These are phyloP conservation scores for Neotropicomus parvogracilis DNA, from an alignment of 1,284 basidiomycete species.

Conservation along the genomic window DNA sequence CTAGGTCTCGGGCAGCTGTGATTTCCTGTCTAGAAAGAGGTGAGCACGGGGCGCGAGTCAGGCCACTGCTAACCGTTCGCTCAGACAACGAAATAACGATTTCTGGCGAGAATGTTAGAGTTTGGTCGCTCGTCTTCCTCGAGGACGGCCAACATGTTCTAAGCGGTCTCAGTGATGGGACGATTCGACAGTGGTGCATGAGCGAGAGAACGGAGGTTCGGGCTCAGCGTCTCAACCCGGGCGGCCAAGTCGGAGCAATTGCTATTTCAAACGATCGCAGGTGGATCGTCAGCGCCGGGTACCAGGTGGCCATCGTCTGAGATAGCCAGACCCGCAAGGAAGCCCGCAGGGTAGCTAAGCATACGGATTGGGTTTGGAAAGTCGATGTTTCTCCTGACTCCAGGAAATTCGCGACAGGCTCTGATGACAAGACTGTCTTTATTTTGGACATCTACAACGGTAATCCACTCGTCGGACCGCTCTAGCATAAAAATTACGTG, in stretches of 20 bases:
- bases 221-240: neutral
- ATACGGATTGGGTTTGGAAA: neutral
- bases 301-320: neutral
- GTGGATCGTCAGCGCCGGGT: neutral
- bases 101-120: neutral
- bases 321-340: neutral
- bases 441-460: no score
- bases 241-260: neutral
- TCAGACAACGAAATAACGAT: neutral
- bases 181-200: neutral
- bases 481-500: neutral
- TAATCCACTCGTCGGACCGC: neutral
- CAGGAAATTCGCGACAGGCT: neutral
- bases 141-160: neutral
- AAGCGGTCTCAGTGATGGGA: neutral
- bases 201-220: neutral
- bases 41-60: no score
- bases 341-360: neutral
- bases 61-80: neutral
- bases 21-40: no score
- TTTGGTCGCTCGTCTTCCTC: neutral
- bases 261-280: neutral
- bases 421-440: neutral
- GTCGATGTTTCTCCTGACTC: neutral
- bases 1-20: no score